Percentiles rank a stretch among this genome's conserved stretches.
phyloP scores from a whole-genome alignment of 371 early-diverging fungal genomes.

The Mortierella polycephala region DNA sequence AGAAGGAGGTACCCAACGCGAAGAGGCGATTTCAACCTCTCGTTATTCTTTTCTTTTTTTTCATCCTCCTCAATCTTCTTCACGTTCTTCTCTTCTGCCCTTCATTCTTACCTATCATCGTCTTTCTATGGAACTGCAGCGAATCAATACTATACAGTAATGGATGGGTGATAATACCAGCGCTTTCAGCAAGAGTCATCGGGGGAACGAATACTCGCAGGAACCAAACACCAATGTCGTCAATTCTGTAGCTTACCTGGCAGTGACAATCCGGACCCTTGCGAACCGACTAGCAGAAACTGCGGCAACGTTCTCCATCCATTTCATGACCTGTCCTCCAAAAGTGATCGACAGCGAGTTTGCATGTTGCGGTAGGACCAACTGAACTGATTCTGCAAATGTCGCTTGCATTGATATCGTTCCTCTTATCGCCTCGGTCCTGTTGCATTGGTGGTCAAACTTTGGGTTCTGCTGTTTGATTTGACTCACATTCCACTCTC shows the following conservation, averaged over 20 bases:
- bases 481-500: slow-evolving; percentile 44
- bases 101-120: slow-evolving; percentile 40
- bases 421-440: slow-evolving; percentile 46
- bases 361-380: slow-evolving; percentile 83
- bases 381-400: slow-evolving; percentile 73
- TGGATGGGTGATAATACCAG: too few species aligned
- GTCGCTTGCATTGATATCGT: slow-evolving; percentile 58
- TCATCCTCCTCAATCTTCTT: too few species aligned
- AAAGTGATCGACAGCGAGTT: slow-evolving; percentile 79
- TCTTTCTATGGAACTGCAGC: slow-evolving; percentile 48
- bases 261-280: slow-evolving; percentile 67
- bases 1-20: too few species aligned
- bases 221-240: too few species aligned
- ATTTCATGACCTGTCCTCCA: slow-evolving; percentile 85
- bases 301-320: slow-evolving; percentile 79
- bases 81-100: too few species aligned
- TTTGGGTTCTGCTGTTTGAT: slow-evolving; percentile 11
- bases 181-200: neutral
- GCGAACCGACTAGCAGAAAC: slow-evolving; percentile 73
- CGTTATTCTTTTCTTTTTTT: too few species aligned
- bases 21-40: too few species aligned
- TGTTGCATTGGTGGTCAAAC: slow-evolving; percentile 28
- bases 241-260: slow-evolving; percentile 57
- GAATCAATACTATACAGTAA: slow-evolving; percentile 33
- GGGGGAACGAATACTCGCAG: neutral